Evolutionary conservation across 768 basidiomycete species (phyloP), one percentile per base, ranked within the genome.

Genomic region (Pilatotrama ljubarskyi): DNA sequence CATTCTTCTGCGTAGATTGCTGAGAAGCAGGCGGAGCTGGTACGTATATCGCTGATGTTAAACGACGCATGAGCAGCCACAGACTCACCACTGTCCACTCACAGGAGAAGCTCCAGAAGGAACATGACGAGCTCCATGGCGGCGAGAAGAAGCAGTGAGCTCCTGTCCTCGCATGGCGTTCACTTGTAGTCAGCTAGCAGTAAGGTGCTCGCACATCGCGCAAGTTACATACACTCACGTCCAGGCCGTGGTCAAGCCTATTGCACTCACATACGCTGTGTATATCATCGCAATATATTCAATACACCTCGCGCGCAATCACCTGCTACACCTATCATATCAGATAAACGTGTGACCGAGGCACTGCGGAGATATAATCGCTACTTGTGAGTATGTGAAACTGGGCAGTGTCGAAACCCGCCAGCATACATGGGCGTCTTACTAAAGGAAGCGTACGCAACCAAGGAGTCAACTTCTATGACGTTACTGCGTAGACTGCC

Each of bases 41-140:
- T 73, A 42, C 55, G 72, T 68, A 3, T 10, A n/a, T 17, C 11
- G 13, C 7, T 37, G 40, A 29, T 20, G 14, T 18, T 47, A 11
- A 7, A 4, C 14, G 10, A 17, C 44, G 24, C n/a, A 36, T n/a
- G 7, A 37, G 35, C 14, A 7, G 8, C 26, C 41, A 40, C 11
- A 58, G 37, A n/a, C 26, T 14, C 35, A 18, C 18, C 14, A n/a
- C 52, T 36, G n/a, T n/a, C n/a, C n/a, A n/a, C n/a, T 41, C 47
- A n/a, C 51, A 74, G 73, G 72, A 64, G n/a, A 64, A 72, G 25
- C 68, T 74, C 36, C 64, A 74, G 69, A 69, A 70, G 64, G 43
- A 71, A 64, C 69, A 69, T 40, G 65, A 63, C 17, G 53, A 67
- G 59, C 48, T 56, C 25, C n/a, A 52, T 26, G 49, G 43, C 56